Conservation (phyloP, 2,329 filamentous ascomycete species). For the Peltaster fructicola region DNA sequence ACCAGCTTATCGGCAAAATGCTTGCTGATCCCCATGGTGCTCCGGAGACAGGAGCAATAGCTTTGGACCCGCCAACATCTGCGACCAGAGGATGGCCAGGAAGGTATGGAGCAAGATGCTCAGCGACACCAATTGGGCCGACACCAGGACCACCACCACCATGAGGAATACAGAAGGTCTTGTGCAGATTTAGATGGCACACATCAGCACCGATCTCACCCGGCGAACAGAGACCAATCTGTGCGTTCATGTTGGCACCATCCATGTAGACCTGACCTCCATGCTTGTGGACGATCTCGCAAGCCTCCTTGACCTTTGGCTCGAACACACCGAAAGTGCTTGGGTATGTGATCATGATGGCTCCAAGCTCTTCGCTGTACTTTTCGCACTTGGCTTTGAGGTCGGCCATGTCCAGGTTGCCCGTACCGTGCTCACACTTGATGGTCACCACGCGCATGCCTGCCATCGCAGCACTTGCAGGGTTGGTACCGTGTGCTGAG, state of each 20-base stretch:
- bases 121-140: constrained; percentile 80
- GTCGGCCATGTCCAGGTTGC: constrained; percentile 77
- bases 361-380: constrained; percentile 67
- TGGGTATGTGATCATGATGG: constrained; percentile 95
- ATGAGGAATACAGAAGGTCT: constrained; percentile 97
- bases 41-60: constrained; percentile 58
- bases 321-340: constrained; percentile 93
- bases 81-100: constrained; percentile 50
- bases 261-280: constrained; percentile 98
- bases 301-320: constrained; percentile 70
- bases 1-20: constrained; percentile 87
- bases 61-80: constrained; percentile 34
- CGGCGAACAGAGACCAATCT: constrained; percentile 87
- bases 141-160: constrained; percentile 88
- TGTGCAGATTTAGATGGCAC: constrained; percentile 93
- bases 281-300: constrained; percentile 66
- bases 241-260: constrained; percentile 95
- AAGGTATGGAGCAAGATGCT: constrained; percentile 59
- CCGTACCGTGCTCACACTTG: constrained; percentile 74
- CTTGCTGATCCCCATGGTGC: constrained; percentile 76
- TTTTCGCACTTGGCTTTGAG: constrained; percentile 78
- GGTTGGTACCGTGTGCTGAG: constrained; percentile 90
- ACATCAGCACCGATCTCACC: constrained; percentile 93
- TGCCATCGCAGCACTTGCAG: constrained; percentile 85
- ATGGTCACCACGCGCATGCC: constrained; percentile 86